A percentile compares a stretch with the other conserved stretches of the same genome.
Conservation (phyloP, 352 stramenopile genomes). For the Phytopythium boreale region DNA sequence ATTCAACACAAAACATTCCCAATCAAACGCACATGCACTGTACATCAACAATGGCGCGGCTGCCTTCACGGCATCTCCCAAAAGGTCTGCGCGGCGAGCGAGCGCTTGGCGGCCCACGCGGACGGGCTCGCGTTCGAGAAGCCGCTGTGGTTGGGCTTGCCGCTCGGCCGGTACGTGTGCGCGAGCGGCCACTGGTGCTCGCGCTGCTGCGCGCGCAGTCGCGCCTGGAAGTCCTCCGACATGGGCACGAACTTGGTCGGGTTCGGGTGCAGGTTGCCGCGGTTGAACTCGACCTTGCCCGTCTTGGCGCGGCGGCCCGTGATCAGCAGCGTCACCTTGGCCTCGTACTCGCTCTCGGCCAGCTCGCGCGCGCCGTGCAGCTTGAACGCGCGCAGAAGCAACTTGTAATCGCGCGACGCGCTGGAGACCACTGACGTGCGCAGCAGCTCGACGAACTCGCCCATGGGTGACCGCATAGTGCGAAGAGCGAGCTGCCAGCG, state of each 20-base stretch:
- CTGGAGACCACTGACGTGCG: constrained; percentile 14
- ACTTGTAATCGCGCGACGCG: constrained; percentile 37
- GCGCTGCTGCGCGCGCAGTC: constrained; percentile 26
- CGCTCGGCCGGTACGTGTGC: constrained; percentile 42
- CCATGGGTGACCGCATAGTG: constrained; percentile 21
- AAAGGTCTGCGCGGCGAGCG: constrained; percentile 22
- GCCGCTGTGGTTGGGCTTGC: constrained; percentile 32
- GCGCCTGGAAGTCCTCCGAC: constrained; percentile 29
- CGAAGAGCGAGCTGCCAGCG: constrained; percentile 36
- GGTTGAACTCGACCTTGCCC: constrained; percentile 54
- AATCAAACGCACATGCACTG: background rate
- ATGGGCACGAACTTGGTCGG: constrained; percentile 40
- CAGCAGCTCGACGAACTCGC: constrained; percentile 26
- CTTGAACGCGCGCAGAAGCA: constrained; percentile 51
- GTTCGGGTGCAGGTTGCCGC: constrained; percentile 55
- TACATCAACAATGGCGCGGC: background rate
- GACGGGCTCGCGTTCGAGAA: constrained; percentile 50
- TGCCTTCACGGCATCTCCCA: constrained; percentile 23
- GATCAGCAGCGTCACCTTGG: constrained; percentile 48
- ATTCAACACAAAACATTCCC: background rate
- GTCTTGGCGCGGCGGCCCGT: constrained; percentile 30
- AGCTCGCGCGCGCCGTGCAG: constrained; percentile 23
- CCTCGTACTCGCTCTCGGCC: constrained; percentile 28
- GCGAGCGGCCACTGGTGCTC: constrained; percentile 28
- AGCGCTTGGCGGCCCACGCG: constrained; percentile 33